Evolutionary conservation across 495 filamentous ascomycete species (phyloP).

Genomic region (Podospora pseudoanserina): DNA sequence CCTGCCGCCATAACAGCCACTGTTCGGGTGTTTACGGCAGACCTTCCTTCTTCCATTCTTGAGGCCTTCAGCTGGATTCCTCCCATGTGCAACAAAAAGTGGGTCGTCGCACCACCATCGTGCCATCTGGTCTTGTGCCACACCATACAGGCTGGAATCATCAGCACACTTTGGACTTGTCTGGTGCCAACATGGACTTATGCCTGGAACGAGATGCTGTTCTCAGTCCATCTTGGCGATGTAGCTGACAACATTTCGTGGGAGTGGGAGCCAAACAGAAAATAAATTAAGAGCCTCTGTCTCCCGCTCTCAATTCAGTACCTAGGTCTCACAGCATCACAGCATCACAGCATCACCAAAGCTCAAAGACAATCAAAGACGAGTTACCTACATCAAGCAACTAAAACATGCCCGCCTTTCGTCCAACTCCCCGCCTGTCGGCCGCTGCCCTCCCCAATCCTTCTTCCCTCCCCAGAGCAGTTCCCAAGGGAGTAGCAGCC

Average conservation of each 20-base stretch:
- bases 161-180: background rate
- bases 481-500: background rate
- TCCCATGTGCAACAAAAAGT: background rate
- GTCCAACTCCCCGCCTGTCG: background rate
- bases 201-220: background rate
- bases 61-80: background rate
- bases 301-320: background rate
- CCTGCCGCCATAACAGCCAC: background rate
- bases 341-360: background rate
- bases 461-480: background rate
- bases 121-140: background rate
- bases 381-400: background rate
- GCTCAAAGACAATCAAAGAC: background rate
- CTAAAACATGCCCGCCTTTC: slow-evolving; percentile 3
- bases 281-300: slow-evolving; percentile 5
- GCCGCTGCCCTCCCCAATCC: background rate
- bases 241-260: background rate
- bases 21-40: background rate
- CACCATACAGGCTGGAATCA: background rate
- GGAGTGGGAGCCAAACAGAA: background rate
- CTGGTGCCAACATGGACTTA: background rate
- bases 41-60: background rate
- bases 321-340: background rate
- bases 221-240: background rate
- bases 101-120: background rate